Conservation (phyloP, 179 eudicot species). For the Dionaea muscipula region DNA sequence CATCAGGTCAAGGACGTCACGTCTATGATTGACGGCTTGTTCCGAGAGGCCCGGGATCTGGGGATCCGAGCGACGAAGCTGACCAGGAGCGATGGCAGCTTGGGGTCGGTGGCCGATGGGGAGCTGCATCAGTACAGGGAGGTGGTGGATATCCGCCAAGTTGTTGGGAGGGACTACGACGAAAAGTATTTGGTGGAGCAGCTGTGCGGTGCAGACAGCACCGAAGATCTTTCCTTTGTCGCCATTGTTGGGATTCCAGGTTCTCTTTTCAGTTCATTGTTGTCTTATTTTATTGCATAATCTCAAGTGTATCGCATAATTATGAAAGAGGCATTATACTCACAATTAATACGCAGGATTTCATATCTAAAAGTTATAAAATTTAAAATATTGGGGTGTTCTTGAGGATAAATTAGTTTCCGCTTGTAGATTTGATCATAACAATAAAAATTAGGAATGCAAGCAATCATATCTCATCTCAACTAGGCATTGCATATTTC, state of each 20-base stretch:
- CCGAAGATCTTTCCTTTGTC: slow-evolving; percentile 1
- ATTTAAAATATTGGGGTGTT: too few relatives aligned
- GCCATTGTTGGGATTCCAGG: slow-evolving; percentile 25
- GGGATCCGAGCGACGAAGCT: slow-evolving; percentile 11
- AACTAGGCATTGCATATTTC: too few relatives aligned
- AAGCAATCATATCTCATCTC: too few relatives aligned
- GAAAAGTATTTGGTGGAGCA: neutral
- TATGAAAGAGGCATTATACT: too few relatives aligned
- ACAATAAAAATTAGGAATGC: too few relatives aligned
- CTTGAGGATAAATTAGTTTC: too few relatives aligned
- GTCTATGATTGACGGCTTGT: neutral
- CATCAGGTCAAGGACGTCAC: slow-evolving; percentile 2
- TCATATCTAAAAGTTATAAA: too few relatives aligned
- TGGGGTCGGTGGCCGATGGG: neutral
- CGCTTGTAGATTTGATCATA: too few relatives aligned
- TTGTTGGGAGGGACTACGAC: slow-evolving; percentile 16
- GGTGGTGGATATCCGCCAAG: slow-evolving; percentile 3
- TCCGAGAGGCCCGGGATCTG: slow-evolving; percentile 6
- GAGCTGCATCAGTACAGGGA: slow-evolving; percentile 5
- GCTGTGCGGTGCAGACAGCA: slow-evolving; percentile 2
- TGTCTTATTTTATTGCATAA: too few relatives aligned
- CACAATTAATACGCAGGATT: too few relatives aligned
- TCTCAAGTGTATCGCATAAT: too few relatives aligned
- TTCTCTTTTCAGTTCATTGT: too few relatives aligned
- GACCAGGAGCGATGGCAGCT: neutral